Conservation (phyloP, 768 basidiomycete genomes). For the Leccinum fibrillosum region DNA sequence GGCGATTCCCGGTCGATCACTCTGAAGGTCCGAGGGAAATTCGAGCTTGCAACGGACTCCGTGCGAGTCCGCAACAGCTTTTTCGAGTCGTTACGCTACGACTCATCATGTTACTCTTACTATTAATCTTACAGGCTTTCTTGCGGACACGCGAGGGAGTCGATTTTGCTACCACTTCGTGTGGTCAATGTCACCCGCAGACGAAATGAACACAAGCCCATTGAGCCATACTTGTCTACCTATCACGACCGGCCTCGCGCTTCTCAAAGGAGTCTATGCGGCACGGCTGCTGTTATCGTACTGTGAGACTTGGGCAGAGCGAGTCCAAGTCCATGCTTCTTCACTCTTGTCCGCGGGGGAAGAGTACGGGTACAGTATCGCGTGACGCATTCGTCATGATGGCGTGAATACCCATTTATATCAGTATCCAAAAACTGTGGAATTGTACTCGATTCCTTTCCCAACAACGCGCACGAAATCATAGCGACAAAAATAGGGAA, state of each 20-base stretch:
- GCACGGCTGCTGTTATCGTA: background rate
- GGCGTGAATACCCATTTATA: background rate
- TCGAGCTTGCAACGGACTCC: no score
- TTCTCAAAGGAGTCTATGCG: background rate
- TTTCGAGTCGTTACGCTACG: no score
- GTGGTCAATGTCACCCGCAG: no score
- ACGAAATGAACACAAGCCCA: no score
- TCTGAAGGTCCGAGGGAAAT: no score
- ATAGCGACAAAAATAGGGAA: background rate
- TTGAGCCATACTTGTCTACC: background rate
- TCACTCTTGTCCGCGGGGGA: background rate
- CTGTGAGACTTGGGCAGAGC: background rate
- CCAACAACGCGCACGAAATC: background rate
- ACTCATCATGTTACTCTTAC: no score
- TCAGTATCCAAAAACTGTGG: background rate
- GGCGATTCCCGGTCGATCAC: background rate
- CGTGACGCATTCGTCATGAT: background rate
- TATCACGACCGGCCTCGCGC: background rate
- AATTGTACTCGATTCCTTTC: background rate
- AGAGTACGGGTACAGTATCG: background rate
- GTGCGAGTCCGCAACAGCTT: no score
- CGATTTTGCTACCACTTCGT: no score
- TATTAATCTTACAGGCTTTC: no score
- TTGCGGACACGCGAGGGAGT: no score
- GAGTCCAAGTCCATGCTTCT: background rate